Evolutionary conservation across 2,329 filamentous ascomycete species (phyloP), one percentile per base, ranked within the genome.

Genomic region (Tolypocladium guangdongense): DNA sequence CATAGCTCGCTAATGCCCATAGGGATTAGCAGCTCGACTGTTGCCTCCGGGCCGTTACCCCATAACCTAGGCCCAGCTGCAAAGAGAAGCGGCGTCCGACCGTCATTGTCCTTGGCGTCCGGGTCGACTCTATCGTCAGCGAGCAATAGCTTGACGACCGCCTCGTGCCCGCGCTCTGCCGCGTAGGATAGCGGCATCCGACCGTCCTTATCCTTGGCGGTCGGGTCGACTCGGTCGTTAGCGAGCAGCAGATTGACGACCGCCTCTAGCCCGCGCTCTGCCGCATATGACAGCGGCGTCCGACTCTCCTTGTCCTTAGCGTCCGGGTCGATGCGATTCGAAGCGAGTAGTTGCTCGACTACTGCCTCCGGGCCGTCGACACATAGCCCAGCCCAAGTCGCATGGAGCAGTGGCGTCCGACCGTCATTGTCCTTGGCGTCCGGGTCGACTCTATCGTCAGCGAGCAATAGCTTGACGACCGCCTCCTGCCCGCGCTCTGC

Each of bases 171-270:
- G 1, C 1, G 0, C 24, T 12, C 14, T 24, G 20, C 39, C 12
- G 39, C 39, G 5, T 3, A 1, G 3, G 14, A 24, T 12, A 43
- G 12, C 10, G 22, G 22, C 4, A 22, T 43, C 2, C 18, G 8
- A 7, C 10, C 38, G 1, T 2, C 2, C 1, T 1, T 4, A 11
- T 39, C 3, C 4, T 12, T 22, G n/a, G 20, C 10, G 8, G 22
- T 11, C 5, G 20, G 8, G 38, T 39, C 38, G 20, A 39, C 38
- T 5, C 22, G 8, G 10, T 12, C n/a, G 18, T 4, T 39, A 10
- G n/a, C 38, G 38, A 39, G n/a, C 7, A 39, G 20, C 20, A 39
- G 0, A n/a, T 22, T 6, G 10, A 33, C 10, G 32, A 11, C 32
- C n/a, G n/a, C n/a, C n/a, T n/a, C n/a, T n/a, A n/a, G n/a, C n/a